Evolutionary conservation across 345 rosid genomes (phyloP).

Genomic region (Gossypium bickii): DNA sequence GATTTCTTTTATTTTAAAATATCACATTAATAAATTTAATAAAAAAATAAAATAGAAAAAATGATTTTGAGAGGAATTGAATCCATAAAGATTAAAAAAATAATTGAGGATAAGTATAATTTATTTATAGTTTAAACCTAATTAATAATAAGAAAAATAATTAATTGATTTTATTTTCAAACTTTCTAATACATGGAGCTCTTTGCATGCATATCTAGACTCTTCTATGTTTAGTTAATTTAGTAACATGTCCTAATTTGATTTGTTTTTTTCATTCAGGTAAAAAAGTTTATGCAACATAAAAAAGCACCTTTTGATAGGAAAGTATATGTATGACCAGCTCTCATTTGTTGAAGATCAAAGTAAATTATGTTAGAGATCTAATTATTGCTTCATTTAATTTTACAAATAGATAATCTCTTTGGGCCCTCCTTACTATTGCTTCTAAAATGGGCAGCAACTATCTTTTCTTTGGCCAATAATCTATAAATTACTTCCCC

Average conservation of each 20-base stretch:
- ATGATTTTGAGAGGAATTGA: too few species aligned
- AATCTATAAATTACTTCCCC: background rate
- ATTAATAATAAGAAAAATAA: too few species aligned
- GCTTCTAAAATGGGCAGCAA: background rate
- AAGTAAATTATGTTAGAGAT: background rate
- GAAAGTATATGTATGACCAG: background rate
- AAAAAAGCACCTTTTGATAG: background rate
- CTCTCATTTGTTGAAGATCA: background rate
- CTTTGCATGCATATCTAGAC: background rate
- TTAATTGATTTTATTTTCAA: too few species aligned
- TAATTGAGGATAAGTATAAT: too few species aligned
- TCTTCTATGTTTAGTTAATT: background rate
- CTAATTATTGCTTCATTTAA: too few species aligned
- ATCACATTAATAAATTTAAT: too few species aligned
- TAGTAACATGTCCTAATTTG: background rate
- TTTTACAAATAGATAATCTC: background rate
- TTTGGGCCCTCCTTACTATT: background rate
- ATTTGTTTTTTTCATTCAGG: background rate
- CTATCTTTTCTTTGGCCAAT: background rate
- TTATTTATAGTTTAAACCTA: too few species aligned
- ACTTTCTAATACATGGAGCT: too few species aligned
- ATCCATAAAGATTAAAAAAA: too few species aligned
- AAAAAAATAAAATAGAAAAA: too few species aligned
- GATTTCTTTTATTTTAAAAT: too few species aligned
- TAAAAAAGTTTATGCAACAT: background rate